Evolutionary conservation across 108 stramenopile species (phyloP).

Genomic region (Hondaea fermentalgiana): DNA sequence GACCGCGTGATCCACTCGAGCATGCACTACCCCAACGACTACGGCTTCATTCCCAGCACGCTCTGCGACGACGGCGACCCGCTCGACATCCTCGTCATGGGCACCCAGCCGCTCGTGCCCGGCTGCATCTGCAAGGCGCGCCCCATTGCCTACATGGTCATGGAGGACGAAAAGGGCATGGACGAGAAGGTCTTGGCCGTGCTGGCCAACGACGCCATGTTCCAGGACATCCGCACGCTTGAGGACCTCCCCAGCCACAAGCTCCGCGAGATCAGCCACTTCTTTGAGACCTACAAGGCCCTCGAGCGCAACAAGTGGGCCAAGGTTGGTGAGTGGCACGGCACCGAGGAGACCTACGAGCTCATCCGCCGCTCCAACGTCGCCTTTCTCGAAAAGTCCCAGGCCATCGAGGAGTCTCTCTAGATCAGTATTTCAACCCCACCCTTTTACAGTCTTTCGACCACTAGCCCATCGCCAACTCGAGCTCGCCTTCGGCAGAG

Average conservation of each 20-base stretch:
- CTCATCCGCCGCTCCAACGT: background rate
- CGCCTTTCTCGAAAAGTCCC: background rate
- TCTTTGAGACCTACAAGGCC: conserved; percentile 11
- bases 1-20: background rate
- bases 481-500: too few relatives aligned
- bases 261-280: background rate
- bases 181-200: conserved; percentile 67
- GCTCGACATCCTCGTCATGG: conserved; percentile 72
- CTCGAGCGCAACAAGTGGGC: conserved; percentile 17
- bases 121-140: conserved; percentile 62
- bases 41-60: background rate
- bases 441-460: too few relatives aligned
- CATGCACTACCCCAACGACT: conserved; percentile 3
- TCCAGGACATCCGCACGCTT: background rate
- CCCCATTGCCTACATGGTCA: conserved; percentile 59
- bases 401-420: background rate
- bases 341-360: conserved; percentile 16
- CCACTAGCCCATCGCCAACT: too few relatives aligned
- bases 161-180: conserved; percentile 64
- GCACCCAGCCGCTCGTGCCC: conserved; percentile 66
- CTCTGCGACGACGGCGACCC: background rate
- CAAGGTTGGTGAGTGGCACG: conserved; percentile 16
- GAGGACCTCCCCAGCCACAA: background rate
- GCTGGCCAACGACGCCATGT: conserved; percentile 25
- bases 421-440: background rate